Base-by-base conservation (phyloP, 805 yeast species). In the Saturnispora halmiae region DNA sequence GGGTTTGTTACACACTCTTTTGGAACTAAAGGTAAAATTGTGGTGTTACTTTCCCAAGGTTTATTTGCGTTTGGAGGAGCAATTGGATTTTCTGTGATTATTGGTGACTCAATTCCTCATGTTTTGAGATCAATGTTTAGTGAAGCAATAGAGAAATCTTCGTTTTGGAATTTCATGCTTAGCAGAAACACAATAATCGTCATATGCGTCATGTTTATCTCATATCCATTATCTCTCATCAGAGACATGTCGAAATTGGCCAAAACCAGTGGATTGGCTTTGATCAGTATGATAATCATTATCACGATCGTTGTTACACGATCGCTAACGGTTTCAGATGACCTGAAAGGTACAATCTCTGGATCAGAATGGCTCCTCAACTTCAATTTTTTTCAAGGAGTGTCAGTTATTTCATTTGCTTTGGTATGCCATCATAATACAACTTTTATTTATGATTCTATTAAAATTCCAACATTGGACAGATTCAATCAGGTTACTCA, bases 391-490 rank as follows among this genome's bases (percentile, higher is more conserved):
- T 85, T 88, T 56, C 95, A 88, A 59, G 95, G 96, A 2, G 77
- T 88, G 21, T 80, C 92, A n/a, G 95, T 88, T 37, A 85, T 88
- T 25, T 86, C 96, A 1, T 88, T 88, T 64, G 97, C 97, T 2
- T 70, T 90, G 49, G 96, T 88, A 3, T 88, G 97, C 55, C 97
- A 88, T 55, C 97, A 88, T 59, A 88, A 88, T 57, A 86, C 96
- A 0, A 75, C 90, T 22, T 82, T 88, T 53, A 90, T 88, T 33
- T 88, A 79, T 64, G 85, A 84, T 55, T 85, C 96, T 0, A 70
- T 90, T 54, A 73, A 72, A 48, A 73, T 73, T 16, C 90, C 95
- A 5, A 77, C 94, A 3, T 55, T 86, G 49, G 79, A 77, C 46
- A 68, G 88, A 46, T 88, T 88, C 55, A 70, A 83, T 32, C 67